phyloP scores from a whole-genome alignment of 2,329 filamentous ascomycete species.

The Drechslerella coelobrocha region DNA sequence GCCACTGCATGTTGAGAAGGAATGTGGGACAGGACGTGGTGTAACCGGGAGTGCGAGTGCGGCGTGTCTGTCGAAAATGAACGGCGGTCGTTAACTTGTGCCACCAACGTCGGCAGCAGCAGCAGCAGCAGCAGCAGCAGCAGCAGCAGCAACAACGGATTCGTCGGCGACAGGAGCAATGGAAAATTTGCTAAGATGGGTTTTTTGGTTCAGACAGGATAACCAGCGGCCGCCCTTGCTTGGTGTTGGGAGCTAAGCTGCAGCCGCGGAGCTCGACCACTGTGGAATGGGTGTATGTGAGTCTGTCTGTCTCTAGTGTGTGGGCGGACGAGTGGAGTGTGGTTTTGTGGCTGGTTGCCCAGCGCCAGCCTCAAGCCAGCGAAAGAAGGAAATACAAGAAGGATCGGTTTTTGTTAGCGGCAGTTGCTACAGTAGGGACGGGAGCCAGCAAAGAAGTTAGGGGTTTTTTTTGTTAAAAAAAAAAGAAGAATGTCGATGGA shows the following conservation, averaged over 20 bases:
- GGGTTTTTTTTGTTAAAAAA: no score
- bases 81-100: background rate
- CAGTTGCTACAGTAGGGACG: no score
- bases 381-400: background rate
- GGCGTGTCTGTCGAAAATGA: background rate
- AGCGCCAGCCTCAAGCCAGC: constrained; percentile 8
- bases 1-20: constrained; percentile 77
- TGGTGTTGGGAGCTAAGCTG: constrained; percentile 1
- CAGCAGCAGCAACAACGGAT: background rate
- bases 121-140: background rate
- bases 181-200: no score
- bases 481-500: background rate
- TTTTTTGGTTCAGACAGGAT: constrained; percentile 1
- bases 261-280: constrained; percentile 4
- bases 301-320: constrained; percentile 3
- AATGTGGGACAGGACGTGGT: constrained; percentile 2
- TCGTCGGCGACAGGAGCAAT: background rate
- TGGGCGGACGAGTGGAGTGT: constrained; percentile 17
- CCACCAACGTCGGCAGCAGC: background rate
- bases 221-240: constrained; percentile 4
- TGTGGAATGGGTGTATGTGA: constrained; percentile 4
- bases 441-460: background rate
- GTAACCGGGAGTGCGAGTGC: constrained; percentile 2
- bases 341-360: constrained; percentile 6
- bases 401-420: background rate